Evolutionary conservation across 2,329 filamentous ascomycete genomes (phyloP).

Genomic region (Penicillium occitanis): DNA sequence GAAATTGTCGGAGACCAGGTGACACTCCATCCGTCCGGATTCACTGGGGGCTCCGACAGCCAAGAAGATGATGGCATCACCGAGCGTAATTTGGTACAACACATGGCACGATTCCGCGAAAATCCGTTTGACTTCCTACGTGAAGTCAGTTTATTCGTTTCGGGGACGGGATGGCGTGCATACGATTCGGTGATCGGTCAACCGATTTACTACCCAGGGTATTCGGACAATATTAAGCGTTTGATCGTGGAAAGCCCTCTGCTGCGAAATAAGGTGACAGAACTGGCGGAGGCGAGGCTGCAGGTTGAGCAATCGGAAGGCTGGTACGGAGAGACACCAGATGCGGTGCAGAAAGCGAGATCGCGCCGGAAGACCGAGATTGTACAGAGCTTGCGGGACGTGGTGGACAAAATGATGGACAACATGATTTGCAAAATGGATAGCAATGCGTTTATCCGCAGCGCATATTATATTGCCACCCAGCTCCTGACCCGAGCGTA

Average conservation of each 20-base stretch:
- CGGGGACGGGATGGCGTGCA: constrained; percentile 89
- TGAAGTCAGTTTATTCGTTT: constrained; percentile 90
- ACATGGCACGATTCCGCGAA: constrained; percentile 82
- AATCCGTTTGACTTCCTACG: constrained; percentile 77
- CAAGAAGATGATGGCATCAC: constrained; percentile 49
- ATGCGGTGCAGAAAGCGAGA: constrained; percentile 32
- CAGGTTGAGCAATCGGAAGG: constrained; percentile 75
- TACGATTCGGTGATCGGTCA: constrained; percentile 91
- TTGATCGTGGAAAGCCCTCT: constrained; percentile 73
- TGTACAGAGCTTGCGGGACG: constrained; percentile 70
- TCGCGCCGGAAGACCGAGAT: constrained; percentile 56
- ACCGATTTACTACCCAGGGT: constrained; percentile 89
- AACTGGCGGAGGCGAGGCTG: constrained; percentile 73
- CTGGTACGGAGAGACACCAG: constrained; percentile 51
- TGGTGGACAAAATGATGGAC: constrained; percentile 83
- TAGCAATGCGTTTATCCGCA: constrained; percentile 85
- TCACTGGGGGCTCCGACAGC: constrained; percentile 38
- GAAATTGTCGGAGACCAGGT: constrained; percentile 73
- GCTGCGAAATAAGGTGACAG: constrained; percentile 69
- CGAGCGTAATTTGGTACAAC: constrained; percentile 56
- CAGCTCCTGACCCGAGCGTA: constrained; percentile 91
- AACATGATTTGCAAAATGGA: constrained; percentile 99
- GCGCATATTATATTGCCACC: constrained; percentile 85
- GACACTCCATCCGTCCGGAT: constrained; percentile 72
- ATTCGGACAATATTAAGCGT: constrained; percentile 83